These are phyloP conservation scores for Cladosporium sp. DNA, from an alignment of 2,329 filamentous ascomycete genomes.

Conservation along the genomic window DNA sequence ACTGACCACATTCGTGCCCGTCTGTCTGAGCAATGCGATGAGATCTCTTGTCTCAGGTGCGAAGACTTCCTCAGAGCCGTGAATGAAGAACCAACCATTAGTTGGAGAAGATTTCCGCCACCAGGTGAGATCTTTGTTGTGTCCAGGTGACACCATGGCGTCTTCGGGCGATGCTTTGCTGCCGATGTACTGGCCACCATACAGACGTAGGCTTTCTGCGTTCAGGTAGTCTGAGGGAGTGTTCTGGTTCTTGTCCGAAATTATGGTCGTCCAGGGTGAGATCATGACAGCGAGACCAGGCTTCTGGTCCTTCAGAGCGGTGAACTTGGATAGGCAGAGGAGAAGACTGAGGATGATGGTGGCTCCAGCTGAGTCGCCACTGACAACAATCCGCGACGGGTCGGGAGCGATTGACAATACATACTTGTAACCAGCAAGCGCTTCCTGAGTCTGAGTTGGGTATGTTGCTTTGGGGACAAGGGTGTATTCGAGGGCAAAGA, in stretches of 20 bases:
- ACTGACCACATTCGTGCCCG: constrained; percentile 52
- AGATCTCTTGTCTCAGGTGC: constrained; percentile 64
- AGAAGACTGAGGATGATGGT: constrained; percentile 70
- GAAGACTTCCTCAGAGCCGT: constrained; percentile 74
- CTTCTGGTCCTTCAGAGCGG: constrained; percentile 39
- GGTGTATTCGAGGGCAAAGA: constrained; percentile 77
- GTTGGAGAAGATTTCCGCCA: constrained; percentile 65
- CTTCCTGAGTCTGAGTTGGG: constrained; percentile 69
- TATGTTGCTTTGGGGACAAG: constrained; percentile 71
- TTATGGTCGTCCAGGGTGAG: constrained; percentile 74
- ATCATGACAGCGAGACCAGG: constrained; percentile 67
- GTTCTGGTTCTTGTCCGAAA: constrained; percentile 63
- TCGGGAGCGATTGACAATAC: constrained; percentile 57
- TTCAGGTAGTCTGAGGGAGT: constrained; percentile 74
- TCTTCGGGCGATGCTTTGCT: constrained; percentile 48
- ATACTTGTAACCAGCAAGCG: constrained; percentile 66
- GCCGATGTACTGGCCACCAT: constrained; percentile 66
- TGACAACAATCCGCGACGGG: constrained; percentile 62
- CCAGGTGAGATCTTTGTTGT: constrained; percentile 60
- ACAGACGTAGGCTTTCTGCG: constrained; percentile 59
- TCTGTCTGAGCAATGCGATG: constrained; percentile 51
- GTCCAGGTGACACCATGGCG: constrained; percentile 64
- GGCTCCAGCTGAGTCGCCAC: constrained; percentile 76
- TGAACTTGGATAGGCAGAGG: constrained; percentile 57
- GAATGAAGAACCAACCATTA: constrained; percentile 65